Evolutionary conservation across 2,329 filamentous ascomycete species (phyloP).

Genomic region (Beauveria sp.): DNA sequence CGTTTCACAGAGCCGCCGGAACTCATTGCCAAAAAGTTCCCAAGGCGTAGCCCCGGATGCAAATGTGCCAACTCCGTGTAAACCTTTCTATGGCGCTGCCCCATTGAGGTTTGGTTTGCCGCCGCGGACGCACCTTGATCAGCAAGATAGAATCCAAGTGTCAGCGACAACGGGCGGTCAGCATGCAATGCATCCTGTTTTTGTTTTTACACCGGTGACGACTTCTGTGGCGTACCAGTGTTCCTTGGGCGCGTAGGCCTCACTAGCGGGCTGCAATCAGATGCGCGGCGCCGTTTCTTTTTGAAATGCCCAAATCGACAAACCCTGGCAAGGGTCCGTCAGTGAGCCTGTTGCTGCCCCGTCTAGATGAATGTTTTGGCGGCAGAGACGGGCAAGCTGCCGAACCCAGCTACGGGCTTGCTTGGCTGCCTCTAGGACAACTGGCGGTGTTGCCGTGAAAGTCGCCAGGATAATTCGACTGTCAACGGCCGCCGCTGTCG

Average conservation of each 20-base stretch:
- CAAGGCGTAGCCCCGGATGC: too few relatives aligned
- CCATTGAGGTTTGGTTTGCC: constrained; percentile 2
- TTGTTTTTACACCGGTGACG: too few relatives aligned
- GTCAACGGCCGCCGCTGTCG: background rate
- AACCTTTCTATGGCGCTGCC: background rate
- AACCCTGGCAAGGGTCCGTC: background rate
- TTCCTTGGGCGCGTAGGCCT: background rate
- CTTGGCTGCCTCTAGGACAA: background rate
- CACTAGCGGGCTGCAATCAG: background rate
- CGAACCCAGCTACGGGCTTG: background rate
- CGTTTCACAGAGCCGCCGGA: constrained; percentile 5
- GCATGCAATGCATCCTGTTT: background rate
- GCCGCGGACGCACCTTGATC: background rate
- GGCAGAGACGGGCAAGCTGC: background rate
- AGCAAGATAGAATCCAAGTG: background rate
- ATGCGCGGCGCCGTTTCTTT: background rate
- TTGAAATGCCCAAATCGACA: background rate
- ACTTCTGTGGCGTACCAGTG: background rate
- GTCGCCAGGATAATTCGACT: background rate
- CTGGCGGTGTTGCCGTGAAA: background rate
- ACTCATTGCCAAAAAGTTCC: background rate
- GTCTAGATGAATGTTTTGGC: background rate
- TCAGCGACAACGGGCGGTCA: background rate
- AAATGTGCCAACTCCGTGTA: background rate
- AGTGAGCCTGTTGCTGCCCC: background rate